Evolutionary conservation across 805 yeast species (phyloP).

Genomic region (Priceomyces fermenticarens): DNA sequence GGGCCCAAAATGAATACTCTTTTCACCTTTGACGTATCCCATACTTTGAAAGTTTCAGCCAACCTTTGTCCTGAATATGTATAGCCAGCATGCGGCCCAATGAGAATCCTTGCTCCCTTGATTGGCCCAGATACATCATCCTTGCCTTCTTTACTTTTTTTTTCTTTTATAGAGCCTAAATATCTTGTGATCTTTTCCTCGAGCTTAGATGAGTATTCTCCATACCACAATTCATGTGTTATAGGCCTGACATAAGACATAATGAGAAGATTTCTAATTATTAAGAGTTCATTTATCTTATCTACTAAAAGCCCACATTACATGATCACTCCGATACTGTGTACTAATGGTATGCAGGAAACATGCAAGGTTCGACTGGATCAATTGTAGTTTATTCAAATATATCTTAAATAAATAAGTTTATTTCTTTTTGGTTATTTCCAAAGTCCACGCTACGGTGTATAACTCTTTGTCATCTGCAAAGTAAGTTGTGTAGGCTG

Average conservation of each 20-base stretch:
- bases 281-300: no score
- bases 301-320: no score
- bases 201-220: slow-evolving; percentile 42
- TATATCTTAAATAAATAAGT: no score
- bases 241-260: slow-evolving; percentile 51
- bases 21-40: slow-evolving; percentile 57
- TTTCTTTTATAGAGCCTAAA: slow-evolving; percentile 30
- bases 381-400: no score
- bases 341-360: no score
- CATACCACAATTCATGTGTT: slow-evolving; percentile 88
- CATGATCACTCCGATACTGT: no score
- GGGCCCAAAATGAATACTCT: slow-evolving; percentile 87
- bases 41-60: slow-evolving; percentile 70
- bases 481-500: slow-evolving; percentile 30
- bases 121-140: slow-evolving; percentile 46
- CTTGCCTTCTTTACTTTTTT: not conserved
- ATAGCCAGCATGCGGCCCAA: slow-evolving; percentile 83
- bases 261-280: not conserved
- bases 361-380: no score
- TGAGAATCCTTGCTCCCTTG: slow-evolving; percentile 37
- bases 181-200: slow-evolving; percentile 48
- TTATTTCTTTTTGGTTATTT: slow-evolving; percentile 24
- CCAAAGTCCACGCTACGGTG: slow-evolving; percentile 32
- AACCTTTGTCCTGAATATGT: slow-evolving; percentile 74
- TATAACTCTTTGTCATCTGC: slow-evolving; percentile 29